Evolutionary conservation across 1,139 yeast species (phyloP), one percentile per base, ranked within the genome.

Genomic region (Meyerozyma guilliermondii): DNA sequence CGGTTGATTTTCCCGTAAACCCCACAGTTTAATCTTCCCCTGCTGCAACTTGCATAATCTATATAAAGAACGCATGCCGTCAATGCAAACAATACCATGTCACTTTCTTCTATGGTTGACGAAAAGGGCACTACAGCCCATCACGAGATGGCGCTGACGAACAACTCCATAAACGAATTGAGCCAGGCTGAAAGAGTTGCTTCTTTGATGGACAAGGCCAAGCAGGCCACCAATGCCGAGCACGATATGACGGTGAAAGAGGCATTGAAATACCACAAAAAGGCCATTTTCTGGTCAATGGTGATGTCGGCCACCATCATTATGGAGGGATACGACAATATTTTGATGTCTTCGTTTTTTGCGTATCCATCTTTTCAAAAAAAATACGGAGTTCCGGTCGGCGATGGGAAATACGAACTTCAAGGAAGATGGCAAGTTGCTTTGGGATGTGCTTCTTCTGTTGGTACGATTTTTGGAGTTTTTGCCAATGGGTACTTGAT

Each of bases 321-420:
- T 13, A 58, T 58, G 62, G 61, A 59, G 48, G 62, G 60, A 26
- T 58, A 56, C 45, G 62, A 58, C 45, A 46, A 44, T 26, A 54
- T 46, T 35, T 47, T 57, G 42, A 58, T 56, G 14, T 18, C 50
- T 9, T 50, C 55, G 10, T 53, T 58, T 38, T 58, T 45, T 36
- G 64, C 57, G n/a, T 59, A 56, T 36, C 62, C 62, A 6, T 43
- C 53, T 17, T 59, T 59, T 39, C 43, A 52, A 29, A 47, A 43
- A 36, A 50, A 52, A 36, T 59, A 54, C 41, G 64, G 64, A 10
- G 45, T 36, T 10, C 46, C 38, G 2, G 17, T 36, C 4, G 48
- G 44, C 20, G 36, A 47, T 1, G 54, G 52, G 7, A 36, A 38
- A 28, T 58, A 51, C 40, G 52, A 55, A 43, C 45, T 59, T 18